These are phyloP conservation scores for Arabidopsis hybrid DNA, from an alignment of 441 rosid genomes.

Conservation along the genomic window DNA sequence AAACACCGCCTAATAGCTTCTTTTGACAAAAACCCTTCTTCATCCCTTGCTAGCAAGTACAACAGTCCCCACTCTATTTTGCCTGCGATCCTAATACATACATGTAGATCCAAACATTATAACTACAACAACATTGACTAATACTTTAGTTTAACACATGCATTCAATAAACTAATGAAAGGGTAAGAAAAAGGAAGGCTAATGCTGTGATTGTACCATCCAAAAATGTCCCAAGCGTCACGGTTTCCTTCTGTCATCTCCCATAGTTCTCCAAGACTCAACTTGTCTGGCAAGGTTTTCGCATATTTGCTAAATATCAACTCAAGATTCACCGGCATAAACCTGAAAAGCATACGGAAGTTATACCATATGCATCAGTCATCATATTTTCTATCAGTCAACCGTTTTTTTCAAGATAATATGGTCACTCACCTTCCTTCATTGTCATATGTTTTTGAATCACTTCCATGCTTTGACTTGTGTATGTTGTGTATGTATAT, in stretches of 20 bases:
- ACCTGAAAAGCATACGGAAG: slow-evolving; percentile 46
- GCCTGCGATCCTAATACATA: slow-evolving; percentile 45
- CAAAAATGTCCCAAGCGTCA: slow-evolving; percentile 44
- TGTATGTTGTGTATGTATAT: slow-evolving; percentile 84
- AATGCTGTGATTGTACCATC: slow-evolving; percentile 40
- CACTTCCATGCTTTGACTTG: slow-evolving; percentile 89
- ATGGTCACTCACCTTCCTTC: slow-evolving; percentile 68
- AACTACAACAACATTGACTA: neutral
- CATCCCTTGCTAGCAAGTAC: slow-evolving; percentile 51
- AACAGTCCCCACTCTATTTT: slow-evolving; percentile 53
- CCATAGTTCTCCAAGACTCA: slow-evolving; percentile 49
- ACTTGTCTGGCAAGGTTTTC: slow-evolving; percentile 46
- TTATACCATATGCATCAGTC: neutral
- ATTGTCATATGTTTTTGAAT: slow-evolving; percentile 67
- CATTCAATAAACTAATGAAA: neutral
- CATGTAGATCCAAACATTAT: slow-evolving; percentile 5
- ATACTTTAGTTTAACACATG: neutral
- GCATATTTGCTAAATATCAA: slow-evolving; percentile 54
- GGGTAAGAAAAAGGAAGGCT: neutral
- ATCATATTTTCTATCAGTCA: neutral
- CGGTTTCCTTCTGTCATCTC: slow-evolving; percentile 50
- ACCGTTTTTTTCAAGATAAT: slow-evolving; percentile 1
- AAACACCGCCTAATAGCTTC: slow-evolving; percentile 55
- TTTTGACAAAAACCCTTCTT: slow-evolving; percentile 53
- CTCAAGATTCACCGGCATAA: slow-evolving; percentile 47